Evolutionary conservation across 2,329 filamentous ascomycete genomes (phyloP), one percentile per base, ranked within the genome.

Genomic region (Achaetomium macrosporum): DNA sequence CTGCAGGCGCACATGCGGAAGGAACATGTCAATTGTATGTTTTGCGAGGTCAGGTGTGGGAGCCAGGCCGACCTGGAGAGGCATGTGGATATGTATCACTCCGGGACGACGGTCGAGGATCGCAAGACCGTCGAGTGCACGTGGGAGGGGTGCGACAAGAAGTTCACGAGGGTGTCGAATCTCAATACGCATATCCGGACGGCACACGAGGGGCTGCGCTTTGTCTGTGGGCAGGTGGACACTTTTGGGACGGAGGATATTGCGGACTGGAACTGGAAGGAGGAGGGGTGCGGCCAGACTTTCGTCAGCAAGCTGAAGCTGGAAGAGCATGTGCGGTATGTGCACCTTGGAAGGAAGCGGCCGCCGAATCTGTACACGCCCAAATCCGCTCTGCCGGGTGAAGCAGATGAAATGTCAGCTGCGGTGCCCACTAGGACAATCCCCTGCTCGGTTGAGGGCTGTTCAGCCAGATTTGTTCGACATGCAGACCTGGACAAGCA

Each of bases 151-250:
- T 96, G 91, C 67, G 75, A 73, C 51, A 88, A 88, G 64, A 81
- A 76, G 50, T 96, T 96, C 69, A 91, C 88, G 16, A 88, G 87
- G 65, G 83, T 81, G 56, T 85, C 86, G n/a, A 96, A 96, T 62
- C 76, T 95, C 47, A 87, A 85, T 15, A 81, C 84, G 0, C 92
- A 97, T 65, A 75, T 92, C 50, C 84, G 85, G 53, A 84, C 81
- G 11, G 84, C 85, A 0, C 92, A 96, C 65, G 79, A 90, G 59
- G 85, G 88, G 16, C 73, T 83, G 59, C 83, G 83, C 10, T 96
- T 88, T 64, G 75, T 88, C n/a, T 96, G 92, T 64, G 88, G 88
- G 15, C 71, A 84, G 44, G 78, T 83, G 11, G 81, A 86, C 59
- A 71, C 90, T 1, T 73, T 71, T 9, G 66, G 71, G 73, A n/a